Base-by-base conservation (phyloP, 2,329 filamentous ascomycete genomes). In the Beauveria medogensis region DNA sequence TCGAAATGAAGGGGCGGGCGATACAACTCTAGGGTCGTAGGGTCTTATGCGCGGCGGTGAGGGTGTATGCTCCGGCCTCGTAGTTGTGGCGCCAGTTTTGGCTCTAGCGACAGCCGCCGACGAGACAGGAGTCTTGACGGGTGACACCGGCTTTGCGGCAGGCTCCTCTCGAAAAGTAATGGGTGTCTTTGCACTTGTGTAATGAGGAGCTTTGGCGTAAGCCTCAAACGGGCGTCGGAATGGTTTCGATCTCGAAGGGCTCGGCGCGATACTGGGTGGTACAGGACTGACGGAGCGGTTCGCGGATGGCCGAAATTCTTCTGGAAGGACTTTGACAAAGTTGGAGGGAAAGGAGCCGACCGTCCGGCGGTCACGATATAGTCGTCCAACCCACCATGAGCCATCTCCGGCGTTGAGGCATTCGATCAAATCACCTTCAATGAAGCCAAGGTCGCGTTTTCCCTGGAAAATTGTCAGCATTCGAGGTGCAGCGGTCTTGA, bases 361-460 rank as follows among this genome's bases (percentile, higher is more conserved):
- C 69, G 93, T 92, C 70, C 92, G 86, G 73, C 90, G 88, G 75
- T 99, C 94, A 67, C 94, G 86, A 71, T 88, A 90, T 71, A 99
- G 77, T 65, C 93, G 86, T 53, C 94, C 94, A 76, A 92, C 96
- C 94, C 94, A 99, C 94, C 94, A 99, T 52, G 91, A 92, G 57
- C 94, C 94, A 76, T 99, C 94, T 65, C 94, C 94, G 22, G 94
- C 94, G 73, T 99, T 99, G 58, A 99, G 81, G 71, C 93, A 97
- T 83, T 99, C 94, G 73, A 99, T 99, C 66, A 99, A 77, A 75
- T 99, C 94, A 65, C 94, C 94, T 75, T 99, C 94, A 67, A 99
- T 89, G 75, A 99, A 99, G 18, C 94, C 94, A 62, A 99, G 82
- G 72, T 99, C 94, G 73, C 89, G 87, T 79, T 96, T 96, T 26